Conservation (phyloP, 1,139 yeast species). For the Diutina mesorugosa region DNA sequence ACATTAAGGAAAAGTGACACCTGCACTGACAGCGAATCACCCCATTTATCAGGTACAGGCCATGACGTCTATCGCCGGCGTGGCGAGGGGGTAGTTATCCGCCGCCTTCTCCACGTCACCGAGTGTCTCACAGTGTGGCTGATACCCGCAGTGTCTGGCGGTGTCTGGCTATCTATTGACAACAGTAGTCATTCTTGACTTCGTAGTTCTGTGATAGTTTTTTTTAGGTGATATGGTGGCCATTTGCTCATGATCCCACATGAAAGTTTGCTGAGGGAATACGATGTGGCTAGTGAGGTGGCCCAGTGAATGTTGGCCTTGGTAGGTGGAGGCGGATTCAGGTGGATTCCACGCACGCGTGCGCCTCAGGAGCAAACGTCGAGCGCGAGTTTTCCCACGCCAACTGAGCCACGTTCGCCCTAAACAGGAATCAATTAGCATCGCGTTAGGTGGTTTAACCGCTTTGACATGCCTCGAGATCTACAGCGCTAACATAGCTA, state of each 20-base stretch:
- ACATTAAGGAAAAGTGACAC: neutral
- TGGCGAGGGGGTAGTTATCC: neutral
- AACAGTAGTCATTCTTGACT: too few species aligned
- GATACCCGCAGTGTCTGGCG: too few species aligned
- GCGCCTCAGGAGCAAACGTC: too few species aligned
- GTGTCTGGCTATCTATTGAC: too few species aligned
- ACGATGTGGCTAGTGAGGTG: neutral
- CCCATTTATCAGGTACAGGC: neutral
- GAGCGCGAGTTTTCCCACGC: too few species aligned
- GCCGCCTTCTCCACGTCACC: neutral
- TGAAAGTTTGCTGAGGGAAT: neutral
- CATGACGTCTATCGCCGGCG: neutral
- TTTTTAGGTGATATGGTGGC: too few species aligned
- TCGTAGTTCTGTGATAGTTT: too few species aligned
- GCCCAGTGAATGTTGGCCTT: neutral
- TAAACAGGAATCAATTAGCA: neutral
- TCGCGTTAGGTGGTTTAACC: neutral
- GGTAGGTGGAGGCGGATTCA: too few species aligned
- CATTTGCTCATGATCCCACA: too few species aligned
- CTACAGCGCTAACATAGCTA: neutral
- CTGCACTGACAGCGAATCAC: neutral
- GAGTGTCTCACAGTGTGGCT: too few species aligned
- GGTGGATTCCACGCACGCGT: too few species aligned
- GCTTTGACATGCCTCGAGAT: neutral
- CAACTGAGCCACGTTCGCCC: neutral